Base-by-base conservation (phyloP, 2,329 filamentous ascomycete genomes). In the Epichloe sp. region DNA sequence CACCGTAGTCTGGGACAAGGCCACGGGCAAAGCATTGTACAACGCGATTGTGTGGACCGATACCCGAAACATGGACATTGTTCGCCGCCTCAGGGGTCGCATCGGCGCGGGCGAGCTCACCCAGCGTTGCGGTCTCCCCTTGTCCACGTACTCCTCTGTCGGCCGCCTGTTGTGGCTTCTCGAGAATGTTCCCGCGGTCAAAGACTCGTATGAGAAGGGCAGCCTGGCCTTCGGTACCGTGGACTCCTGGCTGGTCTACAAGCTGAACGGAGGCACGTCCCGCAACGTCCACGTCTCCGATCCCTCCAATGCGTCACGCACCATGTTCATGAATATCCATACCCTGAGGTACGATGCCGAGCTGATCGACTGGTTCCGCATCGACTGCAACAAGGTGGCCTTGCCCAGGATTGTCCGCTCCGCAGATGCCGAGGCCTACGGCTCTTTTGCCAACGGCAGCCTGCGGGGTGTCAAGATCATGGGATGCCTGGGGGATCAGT, bases 31-130 rank as follows among this genome's bases (percentile, higher is more conserved):
- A 63, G 79, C 86, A 8, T 71, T 93, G 40, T 77, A 89, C 71
- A 88, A 89, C 63, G 86, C 86, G 55, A 88, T 93, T 55, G 86
- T 86, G 50, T 91, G 87, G 86, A 85, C 87, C 40, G 87, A 93
- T 63, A 90, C 86, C n/a, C 75, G 87, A 50, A 84, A 85, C 46
- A 78, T 80, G 57, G 74, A 78, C 50, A 71, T 91, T 47, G 86
- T 88, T 10, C 80, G 85, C 54, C 82, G 88, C 58, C 70, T 91
- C 35, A 89, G 87, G 68, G 66, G 71, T 15, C 75, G 78, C 55
- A 71, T 80, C 19, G 85, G 83, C 34, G 78, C 85, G 17, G 79
- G 85, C 52, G 77, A 85, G 54, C 70, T 91, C 48, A 77, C 74
- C 50, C 70, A 78, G 47, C 73, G 86, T 52, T 89, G 85, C 61